Evolutionary conservation across 2,329 filamentous ascomycete species (phyloP).

Genomic region (Xylaria polymorpha): DNA sequence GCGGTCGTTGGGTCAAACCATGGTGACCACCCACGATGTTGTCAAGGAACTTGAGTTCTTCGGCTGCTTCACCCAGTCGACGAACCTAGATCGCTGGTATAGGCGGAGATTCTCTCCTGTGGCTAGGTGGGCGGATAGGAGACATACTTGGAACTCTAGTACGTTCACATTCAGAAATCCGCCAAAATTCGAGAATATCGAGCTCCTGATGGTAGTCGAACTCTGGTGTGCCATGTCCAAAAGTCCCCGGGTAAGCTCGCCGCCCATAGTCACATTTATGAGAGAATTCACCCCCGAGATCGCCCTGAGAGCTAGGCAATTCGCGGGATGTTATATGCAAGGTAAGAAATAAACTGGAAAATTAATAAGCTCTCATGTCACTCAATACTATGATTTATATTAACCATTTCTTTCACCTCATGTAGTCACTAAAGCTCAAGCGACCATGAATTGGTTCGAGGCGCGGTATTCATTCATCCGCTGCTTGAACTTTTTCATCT

Average conservation of each 20-base stretch:
- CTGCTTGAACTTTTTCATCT: no score
- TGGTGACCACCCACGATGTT: background rate
- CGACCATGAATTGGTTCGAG: background rate
- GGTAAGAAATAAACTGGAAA: background rate
- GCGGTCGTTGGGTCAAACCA: no score
- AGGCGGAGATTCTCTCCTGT: background rate
- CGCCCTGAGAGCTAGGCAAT: background rate
- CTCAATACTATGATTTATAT: background rate
- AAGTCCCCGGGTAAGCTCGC: no score
- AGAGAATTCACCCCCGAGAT: background rate
- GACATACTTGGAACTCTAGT: background rate
- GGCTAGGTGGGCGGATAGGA: background rate
- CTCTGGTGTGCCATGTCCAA: background rate
- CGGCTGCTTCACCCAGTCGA: background rate
- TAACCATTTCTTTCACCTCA: background rate
- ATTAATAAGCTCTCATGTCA: background rate
- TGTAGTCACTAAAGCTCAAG: background rate
- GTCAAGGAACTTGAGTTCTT: background rate
- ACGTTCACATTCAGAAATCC: background rate
- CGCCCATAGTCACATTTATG: background rate
- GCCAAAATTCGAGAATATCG: background rate
- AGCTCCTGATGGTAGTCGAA: background rate
- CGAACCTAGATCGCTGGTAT: background rate
- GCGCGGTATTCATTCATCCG: background rate
- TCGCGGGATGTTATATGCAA: constrained; percentile 5